Base-by-base conservation (phyloP, 306 rosid species). In the Fagus sylvatica region DNA sequence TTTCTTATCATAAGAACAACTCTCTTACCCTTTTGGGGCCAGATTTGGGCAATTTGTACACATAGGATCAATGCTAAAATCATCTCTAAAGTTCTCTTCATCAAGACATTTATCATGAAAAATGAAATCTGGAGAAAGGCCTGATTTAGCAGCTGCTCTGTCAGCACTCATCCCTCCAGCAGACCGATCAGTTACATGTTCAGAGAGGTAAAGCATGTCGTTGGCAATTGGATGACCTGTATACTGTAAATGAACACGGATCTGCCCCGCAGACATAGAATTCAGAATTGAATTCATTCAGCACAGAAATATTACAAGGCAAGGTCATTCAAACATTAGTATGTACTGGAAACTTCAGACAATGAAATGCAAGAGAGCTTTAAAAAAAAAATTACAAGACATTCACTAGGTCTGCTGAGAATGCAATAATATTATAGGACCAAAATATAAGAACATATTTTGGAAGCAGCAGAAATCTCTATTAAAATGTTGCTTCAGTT, bases 41-140 rank as follows among this genome's bases (percentile, higher is more conserved):
- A 93, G 89, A 83, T 89, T 81, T 53, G 97, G 98, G 81, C 98
- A 93, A 82, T 93, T 93, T 66, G 97, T 90, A 84, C 97, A 94
- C 90, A 91, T 87, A 69, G 96, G 90, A 74, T 94, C 98, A 15
- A 86, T 84, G 74, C 87, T 71, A 81, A 91, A 89, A 55, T 85
- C 93, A 34, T 78, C 87, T 32, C 36, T 53, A 36, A 84, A 79
- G 65, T 78, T 78, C 41, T 82, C 96, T 78, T 84, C 84, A 51
- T 76, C 22, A 32, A 72, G 73, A 77, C 76, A 66, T 72, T 80
- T 82, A 77, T 84, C 88, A 22, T 42, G 51, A 61, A 81, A 66
- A 56, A 19, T 82, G 73, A 89, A 72, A 74, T 53, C 34, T 19
- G 33, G 74, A 70, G 90, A 86, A 80, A 51, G 75, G 54, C 76